These are phyloP conservation scores for Pseudonitzschia multiseries DNA, from an alignment of 108 stramenopile species.

Conservation along the genomic window DNA sequence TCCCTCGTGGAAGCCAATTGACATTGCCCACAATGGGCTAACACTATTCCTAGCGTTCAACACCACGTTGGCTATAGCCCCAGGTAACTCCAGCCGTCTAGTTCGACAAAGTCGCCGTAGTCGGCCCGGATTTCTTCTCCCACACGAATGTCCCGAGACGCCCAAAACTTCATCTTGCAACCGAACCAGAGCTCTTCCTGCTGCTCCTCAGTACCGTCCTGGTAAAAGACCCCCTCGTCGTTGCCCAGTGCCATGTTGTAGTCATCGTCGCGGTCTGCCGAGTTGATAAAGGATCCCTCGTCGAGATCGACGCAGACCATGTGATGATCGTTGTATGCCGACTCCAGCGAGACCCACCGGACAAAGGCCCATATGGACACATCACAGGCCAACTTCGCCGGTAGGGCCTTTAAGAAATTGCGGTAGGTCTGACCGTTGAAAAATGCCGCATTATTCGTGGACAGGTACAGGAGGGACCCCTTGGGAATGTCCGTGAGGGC, in stretches of 20 bases:
- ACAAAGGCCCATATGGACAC: slow-evolving; percentile 23
- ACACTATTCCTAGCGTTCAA: no score
- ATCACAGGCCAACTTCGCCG: slow-evolving; percentile 24
- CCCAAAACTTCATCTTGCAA: slow-evolving; percentile 18
- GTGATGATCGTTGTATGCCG: not conserved
- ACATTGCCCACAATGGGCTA: no score
- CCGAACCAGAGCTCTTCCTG: not conserved
- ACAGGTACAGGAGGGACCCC: slow-evolving; percentile 13
- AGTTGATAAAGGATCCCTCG: slow-evolving; percentile 20
- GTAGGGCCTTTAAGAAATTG: slow-evolving; percentile 13
- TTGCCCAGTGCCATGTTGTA: slow-evolving; percentile 18
- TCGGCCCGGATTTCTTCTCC: slow-evolving; percentile 24
- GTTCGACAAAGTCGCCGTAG: slow-evolving; percentile 14
- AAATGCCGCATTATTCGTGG: slow-evolving; percentile 18
- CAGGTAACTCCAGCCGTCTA: slow-evolving; percentile 1
- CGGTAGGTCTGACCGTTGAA: slow-evolving; percentile 15
- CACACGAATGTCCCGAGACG: slow-evolving; percentile 9
- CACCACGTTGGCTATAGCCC: not conserved
- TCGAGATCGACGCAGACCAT: slow-evolving; percentile 28
- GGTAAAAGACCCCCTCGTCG: not conserved
- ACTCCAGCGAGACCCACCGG: not conserved
- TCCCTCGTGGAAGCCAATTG: no score
- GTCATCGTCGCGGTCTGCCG: not conserved
- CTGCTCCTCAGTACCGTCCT: not conserved
- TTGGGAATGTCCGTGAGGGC: slow-evolving; percentile 2